A percentile compares a stretch with the other conserved stretches of the same genome.
Conservation (phyloP, 306 rosid genomes). For the Lathyrus sativus region DNA sequence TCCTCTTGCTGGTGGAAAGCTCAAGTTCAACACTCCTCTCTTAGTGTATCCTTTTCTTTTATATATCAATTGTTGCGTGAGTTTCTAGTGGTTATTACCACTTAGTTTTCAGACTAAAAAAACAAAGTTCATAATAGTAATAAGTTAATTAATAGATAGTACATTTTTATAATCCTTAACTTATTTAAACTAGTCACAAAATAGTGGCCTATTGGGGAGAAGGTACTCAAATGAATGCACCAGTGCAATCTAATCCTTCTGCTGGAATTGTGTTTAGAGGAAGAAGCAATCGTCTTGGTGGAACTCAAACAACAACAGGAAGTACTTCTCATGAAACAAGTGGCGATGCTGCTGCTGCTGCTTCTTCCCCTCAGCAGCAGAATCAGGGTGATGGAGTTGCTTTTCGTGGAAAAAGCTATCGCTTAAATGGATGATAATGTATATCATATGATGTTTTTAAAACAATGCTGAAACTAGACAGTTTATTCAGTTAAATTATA, state of each 20-base stretch:
- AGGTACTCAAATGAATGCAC: conserved; percentile 66
- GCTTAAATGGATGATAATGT: conserved; percentile 36
- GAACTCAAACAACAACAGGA: conserved; percentile 40
- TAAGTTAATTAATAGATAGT: too few relatives aligned
- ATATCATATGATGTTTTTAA: not conserved
- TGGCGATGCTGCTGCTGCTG: conserved; percentile 19
- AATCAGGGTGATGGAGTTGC: conserved; percentile 40
- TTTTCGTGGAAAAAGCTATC: conserved; percentile 56
- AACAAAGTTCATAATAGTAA: too few relatives aligned
- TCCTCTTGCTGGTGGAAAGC: conserved; percentile 71
- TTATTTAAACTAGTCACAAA: conserved; percentile 48
- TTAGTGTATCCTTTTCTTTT: conserved; percentile 67
- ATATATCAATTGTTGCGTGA: too few relatives aligned
- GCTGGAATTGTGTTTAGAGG: conserved; percentile 61
- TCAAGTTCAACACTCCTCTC: conserved; percentile 60
- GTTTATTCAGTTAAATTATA: too few relatives aligned
- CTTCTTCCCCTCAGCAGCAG: conserved; percentile 30
- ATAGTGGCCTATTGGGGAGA: conserved; percentile 76
- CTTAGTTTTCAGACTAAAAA: too few relatives aligned
- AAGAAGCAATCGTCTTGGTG: conserved; percentile 64
- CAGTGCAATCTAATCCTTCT: conserved; percentile 64
- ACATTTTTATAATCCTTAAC: conserved; percentile 41
- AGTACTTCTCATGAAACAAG: conserved; percentile 35
- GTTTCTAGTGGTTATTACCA: too few relatives aligned
- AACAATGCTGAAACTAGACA: too few relatives aligned